phyloP scores from a whole-genome alignment of 192 early-diverging fungal genomes.

The Linnemannia schmuckeri region DNA sequence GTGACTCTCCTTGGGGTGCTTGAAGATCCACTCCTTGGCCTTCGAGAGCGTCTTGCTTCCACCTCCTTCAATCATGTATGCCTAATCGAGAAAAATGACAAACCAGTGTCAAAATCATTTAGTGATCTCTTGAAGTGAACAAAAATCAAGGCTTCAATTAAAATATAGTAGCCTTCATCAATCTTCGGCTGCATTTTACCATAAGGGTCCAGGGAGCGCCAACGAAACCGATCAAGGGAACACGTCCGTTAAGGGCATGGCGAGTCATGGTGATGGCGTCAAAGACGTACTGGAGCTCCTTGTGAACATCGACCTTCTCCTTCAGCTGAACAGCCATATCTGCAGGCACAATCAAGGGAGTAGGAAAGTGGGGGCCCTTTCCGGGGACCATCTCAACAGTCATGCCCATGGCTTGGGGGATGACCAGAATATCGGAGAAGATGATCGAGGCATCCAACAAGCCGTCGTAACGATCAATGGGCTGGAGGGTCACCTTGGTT shows the following conservation, averaged over 20 bases:
- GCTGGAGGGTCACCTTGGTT: conserved; percentile 95
- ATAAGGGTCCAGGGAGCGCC: conserved; percentile 99
- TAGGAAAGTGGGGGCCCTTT: conserved; percentile 91
- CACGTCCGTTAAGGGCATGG: conserved; percentile 83
- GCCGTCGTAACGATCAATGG: conserved; percentile 90
- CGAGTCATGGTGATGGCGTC: conserved; percentile 96
- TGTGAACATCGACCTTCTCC: conserved; percentile 76
- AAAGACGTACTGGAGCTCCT: conserved; percentile 90
- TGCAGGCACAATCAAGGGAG: conserved; percentile 78
- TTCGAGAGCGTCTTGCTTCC: conserved; percentile 91
- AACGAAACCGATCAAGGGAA: conserved; percentile 95
- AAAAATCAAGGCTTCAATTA: too few species aligned
- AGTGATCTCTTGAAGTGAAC: background rate
- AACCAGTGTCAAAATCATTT: background rate
- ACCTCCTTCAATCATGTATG: conserved; percentile 99
- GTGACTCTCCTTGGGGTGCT: conserved; percentile 80
- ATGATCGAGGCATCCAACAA: conserved; percentile 98
- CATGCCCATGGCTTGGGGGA: conserved; percentile 97
- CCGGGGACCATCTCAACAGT: conserved; percentile 94
- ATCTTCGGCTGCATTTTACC: conserved; percentile 33
- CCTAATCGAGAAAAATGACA: conserved; percentile 39
- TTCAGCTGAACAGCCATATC: conserved; percentile 76
- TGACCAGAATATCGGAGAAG: conserved; percentile 97
- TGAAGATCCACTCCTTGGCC: conserved; percentile 93
- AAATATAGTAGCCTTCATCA: too few species aligned